Base-by-base conservation (phyloP, 2,329 filamentous ascomycete species). In the Ophiostoma ips region DNA sequence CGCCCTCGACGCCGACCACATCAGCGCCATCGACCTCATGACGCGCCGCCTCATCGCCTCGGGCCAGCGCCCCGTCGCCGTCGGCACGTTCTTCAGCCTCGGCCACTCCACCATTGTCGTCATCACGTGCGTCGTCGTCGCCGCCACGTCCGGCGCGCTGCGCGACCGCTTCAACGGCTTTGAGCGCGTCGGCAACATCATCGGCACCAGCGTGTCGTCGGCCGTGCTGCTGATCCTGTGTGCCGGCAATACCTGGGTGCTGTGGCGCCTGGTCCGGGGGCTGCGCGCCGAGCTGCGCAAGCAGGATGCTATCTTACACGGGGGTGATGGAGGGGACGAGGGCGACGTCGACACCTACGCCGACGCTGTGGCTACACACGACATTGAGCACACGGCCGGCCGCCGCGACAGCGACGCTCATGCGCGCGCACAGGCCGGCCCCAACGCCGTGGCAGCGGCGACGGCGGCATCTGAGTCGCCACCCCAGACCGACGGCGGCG, bases 1-100 rank as follows among this genome's bases (percentile, higher is more conserved):
- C 70, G 90, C 90, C n/a, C 78, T 96, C 41, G 92, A 96, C 61
- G 92, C 90, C n/a, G 90, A 96, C 66, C 92, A 96, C 63, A 77
- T 75, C 59, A 67, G 67, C 58, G 90, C 89, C 55, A 98, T 96
- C 59, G 90, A 96, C 66, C 76, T 96, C 35, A 94, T 94, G 82
- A 96, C 92, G 1, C 77, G 92, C 3, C 81, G 90, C 7, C 77
- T 96, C 21, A 79, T 96, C 35, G 89, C 89, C 0, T 77, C 85
- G 0, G 88, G 87, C 16, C 87, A 92, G 61, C 78, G 79, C 2
- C 89, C 90, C 2, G 88, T 94, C 11, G 90, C 89, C 0, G 90
- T 96, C 1, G 92, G 90, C 40, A 95, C 87, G 1, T 96, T 87
- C 63, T 96, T 98, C 70, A 90, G 84, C 0, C 75, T 96, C 0